Evolutionary conservation across 495 filamentous ascomycete genomes (phyloP).

Genomic region (Hyaloscypha finlandica): DNA sequence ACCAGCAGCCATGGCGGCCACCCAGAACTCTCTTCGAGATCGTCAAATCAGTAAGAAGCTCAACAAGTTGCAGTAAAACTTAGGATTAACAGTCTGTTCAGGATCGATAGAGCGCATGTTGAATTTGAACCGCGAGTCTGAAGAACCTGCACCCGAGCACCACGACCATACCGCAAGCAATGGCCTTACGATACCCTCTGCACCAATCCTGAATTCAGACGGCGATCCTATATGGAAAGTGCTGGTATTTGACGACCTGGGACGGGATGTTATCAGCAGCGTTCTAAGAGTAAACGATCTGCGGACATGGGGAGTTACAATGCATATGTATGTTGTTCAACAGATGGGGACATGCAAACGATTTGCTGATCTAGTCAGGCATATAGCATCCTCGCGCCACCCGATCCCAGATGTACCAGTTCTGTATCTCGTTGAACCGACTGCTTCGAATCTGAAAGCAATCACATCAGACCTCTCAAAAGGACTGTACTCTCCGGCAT

Average conservation of each 20-base stretch:
- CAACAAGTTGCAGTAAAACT: background rate
- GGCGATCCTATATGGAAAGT: conserved; percentile 79
- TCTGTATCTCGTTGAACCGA: conserved; percentile 93
- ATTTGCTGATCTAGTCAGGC: conserved; percentile 48
- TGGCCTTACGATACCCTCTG: conserved; percentile 66
- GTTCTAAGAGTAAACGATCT: conserved; percentile 92
- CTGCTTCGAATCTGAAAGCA: conserved; percentile 70
- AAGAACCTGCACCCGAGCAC: conserved; percentile 54
- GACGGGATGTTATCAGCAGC: conserved; percentile 80
- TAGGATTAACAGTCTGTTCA: conserved; percentile 39
- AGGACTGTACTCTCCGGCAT: conserved; percentile 88
- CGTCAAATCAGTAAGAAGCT: conserved; percentile 84
- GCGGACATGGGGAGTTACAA: conserved; percentile 89
- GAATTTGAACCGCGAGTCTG: conserved; percentile 80
- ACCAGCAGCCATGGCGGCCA: conserved; percentile 63
- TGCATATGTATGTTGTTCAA: conserved; percentile 69
- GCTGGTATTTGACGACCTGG: conserved; percentile 63
- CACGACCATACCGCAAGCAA: conserved; percentile 53
- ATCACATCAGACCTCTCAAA: conserved; percentile 88
- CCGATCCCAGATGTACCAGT: conserved; percentile 96
- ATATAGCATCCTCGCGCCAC: conserved; percentile 79
- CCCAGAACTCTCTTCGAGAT: conserved; percentile 81
- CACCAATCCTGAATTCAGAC: conserved; percentile 82
- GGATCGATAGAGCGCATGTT: conserved; percentile 95
- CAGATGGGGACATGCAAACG: background rate